Evolutionary conservation across 768 basidiomycete genomes (phyloP).

Genomic region (Lanmaoa rubissima): DNA sequence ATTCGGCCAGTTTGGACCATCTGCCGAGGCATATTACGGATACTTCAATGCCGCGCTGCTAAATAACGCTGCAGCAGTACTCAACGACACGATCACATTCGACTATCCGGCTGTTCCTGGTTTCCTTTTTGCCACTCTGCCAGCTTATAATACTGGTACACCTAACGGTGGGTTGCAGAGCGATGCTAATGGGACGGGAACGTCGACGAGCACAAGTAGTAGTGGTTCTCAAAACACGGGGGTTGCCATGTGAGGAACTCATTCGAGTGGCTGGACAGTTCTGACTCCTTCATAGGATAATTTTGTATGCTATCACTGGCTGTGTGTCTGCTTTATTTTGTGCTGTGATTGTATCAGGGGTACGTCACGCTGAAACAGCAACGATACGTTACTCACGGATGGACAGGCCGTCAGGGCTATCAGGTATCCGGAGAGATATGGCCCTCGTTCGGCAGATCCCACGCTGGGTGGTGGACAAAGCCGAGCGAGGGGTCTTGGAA

Average conservation of each 20-base stretch:
- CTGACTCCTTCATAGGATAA: constrained; percentile 49
- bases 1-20: constrained; percentile 55
- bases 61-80: constrained; percentile 46
- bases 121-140: constrained; percentile 71
- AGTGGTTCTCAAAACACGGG: constrained; percentile 44
- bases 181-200: constrained; percentile 19
- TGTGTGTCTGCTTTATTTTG: constrained; percentile 84
- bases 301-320: constrained; percentile 85
- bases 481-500: constrained; percentile 80
- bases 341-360: constrained; percentile 82
- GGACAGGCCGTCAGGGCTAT: constrained; percentile 76
- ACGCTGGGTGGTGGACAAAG: constrained; percentile 46
- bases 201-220: constrained; percentile 13
- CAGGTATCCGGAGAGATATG: constrained; percentile 89
- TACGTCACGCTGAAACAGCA: constrained; percentile 35
- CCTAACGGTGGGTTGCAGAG: constrained; percentile 5
- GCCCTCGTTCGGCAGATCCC: constrained; percentile 54
- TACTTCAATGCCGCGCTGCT: constrained; percentile 62
- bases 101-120: constrained; percentile 47
- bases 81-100: constrained; percentile 45
- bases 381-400: neutral
- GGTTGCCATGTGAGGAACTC: constrained; percentile 69
- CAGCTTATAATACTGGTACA: constrained; percentile 51
- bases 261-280: neutral
- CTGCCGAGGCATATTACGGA: constrained; percentile 49